These are phyloP conservation scores for Desmodesmus armatus DNA, from an alignment of 139 green algal genomes.

Conservation along the genomic window DNA sequence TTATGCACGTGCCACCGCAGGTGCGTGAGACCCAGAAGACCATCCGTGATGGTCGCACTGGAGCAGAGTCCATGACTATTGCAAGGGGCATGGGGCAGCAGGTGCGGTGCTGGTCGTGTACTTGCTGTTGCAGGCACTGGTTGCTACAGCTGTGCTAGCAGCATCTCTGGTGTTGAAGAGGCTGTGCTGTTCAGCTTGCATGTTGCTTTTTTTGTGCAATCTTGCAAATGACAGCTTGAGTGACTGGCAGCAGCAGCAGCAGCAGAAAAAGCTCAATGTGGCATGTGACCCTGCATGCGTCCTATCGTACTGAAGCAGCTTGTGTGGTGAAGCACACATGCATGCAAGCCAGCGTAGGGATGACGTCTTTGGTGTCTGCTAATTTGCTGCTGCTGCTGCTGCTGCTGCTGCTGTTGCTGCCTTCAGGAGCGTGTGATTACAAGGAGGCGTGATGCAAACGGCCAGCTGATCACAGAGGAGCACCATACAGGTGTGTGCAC, in stretches of 20 bases:
- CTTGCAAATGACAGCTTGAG: background rate
- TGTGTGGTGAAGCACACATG: background rate
- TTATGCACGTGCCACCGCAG: conserved; percentile 12
- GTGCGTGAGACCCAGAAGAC: conserved; percentile 58
- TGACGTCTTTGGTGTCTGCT: background rate
- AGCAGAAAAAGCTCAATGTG: background rate
- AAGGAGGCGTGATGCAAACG: conserved; percentile 9
- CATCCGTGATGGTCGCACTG: conserved; percentile 55
- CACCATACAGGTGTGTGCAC: background rate
- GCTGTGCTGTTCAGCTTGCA: background rate
- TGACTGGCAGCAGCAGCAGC: background rate
- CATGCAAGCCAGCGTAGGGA: background rate
- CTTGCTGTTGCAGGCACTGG: conserved; percentile 33
- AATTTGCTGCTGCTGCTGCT: background rate
- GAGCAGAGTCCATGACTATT: conserved; percentile 55
- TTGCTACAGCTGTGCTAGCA: background rate
- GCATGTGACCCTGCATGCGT: background rate
- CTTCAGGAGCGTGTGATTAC: conserved; percentile 31
- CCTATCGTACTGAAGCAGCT: background rate
- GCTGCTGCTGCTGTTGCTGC: background rate
- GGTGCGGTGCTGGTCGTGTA: conserved; percentile 30
- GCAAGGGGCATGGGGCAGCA: conserved; percentile 52
- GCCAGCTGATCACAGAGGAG: conserved; percentile 6
- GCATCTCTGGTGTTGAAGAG: background rate
- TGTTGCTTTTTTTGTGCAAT: background rate